Conservation (phyloP, 495 filamentous ascomycete genomes). For the Penicillium simplicissimum region DNA sequence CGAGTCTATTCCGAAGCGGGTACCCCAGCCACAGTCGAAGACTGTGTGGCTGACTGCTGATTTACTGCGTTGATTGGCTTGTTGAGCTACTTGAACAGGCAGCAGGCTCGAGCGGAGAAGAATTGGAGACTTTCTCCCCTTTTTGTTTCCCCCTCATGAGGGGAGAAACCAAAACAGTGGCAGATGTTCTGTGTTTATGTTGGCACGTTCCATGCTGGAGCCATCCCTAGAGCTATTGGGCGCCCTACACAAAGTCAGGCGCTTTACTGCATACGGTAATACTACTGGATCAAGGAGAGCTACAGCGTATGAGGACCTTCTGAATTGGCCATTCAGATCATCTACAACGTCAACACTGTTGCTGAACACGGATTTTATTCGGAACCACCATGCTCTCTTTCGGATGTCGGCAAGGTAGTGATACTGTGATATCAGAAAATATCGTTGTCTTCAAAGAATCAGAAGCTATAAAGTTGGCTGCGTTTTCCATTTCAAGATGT, state of each 20-base stretch:
- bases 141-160: not conserved
- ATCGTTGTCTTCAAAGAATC: not conserved
- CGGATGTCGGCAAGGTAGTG: not conserved
- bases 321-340: not conserved
- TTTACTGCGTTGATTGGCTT: not conserved
- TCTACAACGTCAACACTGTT: not conserved
- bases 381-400: not conserved
- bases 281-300: not conserved
- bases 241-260: not conserved
- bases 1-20: not conserved
- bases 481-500: not conserved
- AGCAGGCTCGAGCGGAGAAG: not conserved
- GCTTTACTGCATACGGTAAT: not conserved
- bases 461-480: not conserved
- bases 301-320: not conserved
- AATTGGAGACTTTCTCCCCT: not conserved
- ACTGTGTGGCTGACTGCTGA: not conserved
- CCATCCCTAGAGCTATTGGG: not conserved
- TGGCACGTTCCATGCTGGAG: not conserved
- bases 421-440: not conserved
- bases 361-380: not conserved
- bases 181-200: not conserved
- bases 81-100: not conserved
- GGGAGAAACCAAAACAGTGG: not conserved
- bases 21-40: not conserved